These are phyloP conservation scores for Xylaria longipes DNA, from an alignment of 495 filamentous ascomycete species.

Conservation along the genomic window DNA sequence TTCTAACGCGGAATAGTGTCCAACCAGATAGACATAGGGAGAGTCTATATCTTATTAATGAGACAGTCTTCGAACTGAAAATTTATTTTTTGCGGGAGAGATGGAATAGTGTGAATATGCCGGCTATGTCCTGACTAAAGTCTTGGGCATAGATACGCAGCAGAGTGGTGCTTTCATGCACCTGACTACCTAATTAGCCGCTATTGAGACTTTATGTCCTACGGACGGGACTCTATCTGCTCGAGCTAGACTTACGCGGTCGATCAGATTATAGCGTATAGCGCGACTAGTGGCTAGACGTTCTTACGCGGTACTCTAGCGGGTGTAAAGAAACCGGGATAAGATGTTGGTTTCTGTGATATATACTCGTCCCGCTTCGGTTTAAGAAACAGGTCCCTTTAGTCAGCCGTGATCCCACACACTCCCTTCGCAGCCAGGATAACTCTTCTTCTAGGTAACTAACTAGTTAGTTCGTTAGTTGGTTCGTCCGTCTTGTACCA, in stretches of 20 bases:
- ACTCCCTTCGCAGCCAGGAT: too few relatives aligned
- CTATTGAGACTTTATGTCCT: neutral
- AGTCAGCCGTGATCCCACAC: too few relatives aligned
- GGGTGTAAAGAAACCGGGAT: too few relatives aligned
- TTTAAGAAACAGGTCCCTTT: too few relatives aligned
- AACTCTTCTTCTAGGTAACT: too few relatives aligned
- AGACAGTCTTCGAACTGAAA: slow-evolving; percentile 13
- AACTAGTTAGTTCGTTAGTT: too few relatives aligned
- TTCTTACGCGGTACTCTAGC: neutral
- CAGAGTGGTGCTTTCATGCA: neutral
- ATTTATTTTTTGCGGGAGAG: neutral
- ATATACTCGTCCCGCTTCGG: too few relatives aligned
- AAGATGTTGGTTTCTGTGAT: too few relatives aligned
- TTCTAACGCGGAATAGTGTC: slow-evolving; percentile 1
- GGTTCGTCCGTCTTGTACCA: too few relatives aligned
- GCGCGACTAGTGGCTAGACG: neutral
- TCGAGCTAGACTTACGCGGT: neutral
- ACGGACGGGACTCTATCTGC: neutral
- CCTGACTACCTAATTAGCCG: neutral
- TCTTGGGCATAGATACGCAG: neutral
- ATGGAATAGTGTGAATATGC: neutral
- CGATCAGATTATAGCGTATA: neutral
- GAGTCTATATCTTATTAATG: slow-evolving; percentile 17
- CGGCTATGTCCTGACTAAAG: neutral
- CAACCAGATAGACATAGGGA: slow-evolving; percentile 9